These are phyloP conservation scores for Dentipellis sp. DNA, from an alignment of 768 basidiomycete genomes.

Conservation along the genomic window DNA sequence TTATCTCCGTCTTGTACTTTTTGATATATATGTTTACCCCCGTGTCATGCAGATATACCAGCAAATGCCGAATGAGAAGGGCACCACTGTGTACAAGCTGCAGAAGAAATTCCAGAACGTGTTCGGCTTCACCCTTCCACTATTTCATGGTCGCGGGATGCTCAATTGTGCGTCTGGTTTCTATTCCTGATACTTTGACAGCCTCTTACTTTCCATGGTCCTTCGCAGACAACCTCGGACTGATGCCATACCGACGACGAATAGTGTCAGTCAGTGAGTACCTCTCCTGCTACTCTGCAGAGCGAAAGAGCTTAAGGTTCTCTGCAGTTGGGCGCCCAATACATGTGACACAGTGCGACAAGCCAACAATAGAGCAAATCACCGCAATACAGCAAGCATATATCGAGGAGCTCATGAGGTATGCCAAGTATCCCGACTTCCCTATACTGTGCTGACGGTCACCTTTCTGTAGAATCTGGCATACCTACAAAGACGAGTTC, in stretches of 20 bases:
- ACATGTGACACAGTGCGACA: constrained; percentile 62
- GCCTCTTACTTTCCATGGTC: background rate
- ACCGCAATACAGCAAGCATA: constrained; percentile 74
- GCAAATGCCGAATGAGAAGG: constrained; percentile 93
- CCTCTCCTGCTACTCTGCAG: background rate
- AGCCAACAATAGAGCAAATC: constrained; percentile 77
- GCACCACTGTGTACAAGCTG: constrained; percentile 75
- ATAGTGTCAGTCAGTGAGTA: constrained; percentile 95
- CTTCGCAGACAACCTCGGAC: constrained; percentile 77
- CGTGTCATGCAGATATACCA: constrained; percentile 69
- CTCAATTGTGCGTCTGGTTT: constrained; percentile 66
- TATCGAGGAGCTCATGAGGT: constrained; percentile 90
- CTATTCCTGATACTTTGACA: background rate
- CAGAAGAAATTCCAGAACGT: constrained; percentile 88
- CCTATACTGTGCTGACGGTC: background rate
- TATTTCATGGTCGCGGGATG: constrained; percentile 95
- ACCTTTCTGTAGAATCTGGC: constrained; percentile 66
- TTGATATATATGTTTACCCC: background rate
- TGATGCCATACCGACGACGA: constrained; percentile 91
- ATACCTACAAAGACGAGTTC: constrained; percentile 91
- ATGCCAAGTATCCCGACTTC: constrained; percentile 17
- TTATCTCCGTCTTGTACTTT: background rate
- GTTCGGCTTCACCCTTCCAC: constrained; percentile 92
- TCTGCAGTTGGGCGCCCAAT: constrained; percentile 81
- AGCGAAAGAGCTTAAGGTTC: background rate